Evolutionary conservation across 2,329 filamentous ascomycete species (phyloP).

Genomic region (Calonectria hawksworthii): DNA sequence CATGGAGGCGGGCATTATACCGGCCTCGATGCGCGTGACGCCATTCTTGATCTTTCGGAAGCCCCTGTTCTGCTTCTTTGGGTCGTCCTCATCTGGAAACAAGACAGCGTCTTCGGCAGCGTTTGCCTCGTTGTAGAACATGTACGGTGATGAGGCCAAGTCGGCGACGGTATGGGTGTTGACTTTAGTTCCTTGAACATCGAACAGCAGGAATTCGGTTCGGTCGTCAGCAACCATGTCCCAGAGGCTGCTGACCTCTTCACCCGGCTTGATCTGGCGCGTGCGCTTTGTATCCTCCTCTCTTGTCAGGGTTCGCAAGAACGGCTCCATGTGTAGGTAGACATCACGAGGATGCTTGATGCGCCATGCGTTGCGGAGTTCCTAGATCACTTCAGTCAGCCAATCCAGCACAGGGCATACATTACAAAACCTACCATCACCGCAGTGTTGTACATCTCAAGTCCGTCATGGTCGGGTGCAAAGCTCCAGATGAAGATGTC

Average conservation of each 20-base stretch:
- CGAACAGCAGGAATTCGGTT: constrained; percentile 32
- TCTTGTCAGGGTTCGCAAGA: constrained; percentile 39
- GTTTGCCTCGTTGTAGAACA: constrained; percentile 46
- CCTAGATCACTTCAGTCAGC: constrained; percentile 25
- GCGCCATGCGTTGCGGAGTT: constrained; percentile 46
- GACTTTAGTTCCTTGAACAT: constrained; percentile 18
- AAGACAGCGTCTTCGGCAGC: constrained; percentile 41
- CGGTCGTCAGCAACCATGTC: constrained; percentile 37
- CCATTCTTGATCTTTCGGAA: constrained; percentile 44
- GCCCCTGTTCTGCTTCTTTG: constrained; percentile 28
- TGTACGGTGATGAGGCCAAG: constrained; percentile 25
- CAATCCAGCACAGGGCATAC: no score
- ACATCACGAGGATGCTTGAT: constrained; percentile 39
- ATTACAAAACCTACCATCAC: constrained; percentile 28
- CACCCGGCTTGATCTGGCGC: constrained; percentile 41
- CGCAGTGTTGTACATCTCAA: constrained; percentile 37
- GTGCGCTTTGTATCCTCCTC: constrained; percentile 42
- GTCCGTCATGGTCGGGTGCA: constrained; percentile 32
- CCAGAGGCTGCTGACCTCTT: constrained; percentile 42
- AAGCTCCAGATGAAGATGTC: constrained; percentile 49
- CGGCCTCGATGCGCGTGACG: constrained; percentile 35
- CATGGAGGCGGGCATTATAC: constrained; percentile 25
- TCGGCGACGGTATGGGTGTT: constrained; percentile 20
- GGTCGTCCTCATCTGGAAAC: constrained; percentile 42
- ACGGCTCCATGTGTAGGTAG: constrained; percentile 41